These are phyloP conservation scores for Carex cristatella DNA, from an alignment of 176 grass and related monocot species.

Conservation along the genomic window DNA sequence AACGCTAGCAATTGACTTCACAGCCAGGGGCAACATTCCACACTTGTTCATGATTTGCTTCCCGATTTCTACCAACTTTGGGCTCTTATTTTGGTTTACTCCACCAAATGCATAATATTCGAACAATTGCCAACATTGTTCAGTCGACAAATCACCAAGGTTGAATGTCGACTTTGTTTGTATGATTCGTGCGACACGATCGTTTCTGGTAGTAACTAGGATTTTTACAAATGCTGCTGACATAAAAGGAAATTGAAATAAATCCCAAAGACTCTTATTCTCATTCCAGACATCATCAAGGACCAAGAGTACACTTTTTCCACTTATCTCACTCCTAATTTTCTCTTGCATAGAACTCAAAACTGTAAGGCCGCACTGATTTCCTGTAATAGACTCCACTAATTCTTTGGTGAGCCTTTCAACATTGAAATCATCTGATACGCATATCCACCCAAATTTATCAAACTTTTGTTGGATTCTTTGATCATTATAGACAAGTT, in stretches of 20 bases:
- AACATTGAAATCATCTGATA: slow-evolving; percentile 5
- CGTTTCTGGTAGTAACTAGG: slow-evolving; percentile 29
- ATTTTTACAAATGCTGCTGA: not conserved
- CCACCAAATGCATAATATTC: slow-evolving; percentile 20
- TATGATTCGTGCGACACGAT: slow-evolving; percentile 16
- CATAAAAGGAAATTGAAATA: slow-evolving; percentile 16
- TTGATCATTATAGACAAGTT: slow-evolving; percentile 30
- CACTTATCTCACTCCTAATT: not conserved
- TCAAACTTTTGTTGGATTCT: slow-evolving; percentile 19
- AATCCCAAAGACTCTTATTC: slow-evolving; percentile 9
- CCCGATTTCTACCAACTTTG: too few species aligned
- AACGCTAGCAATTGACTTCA: too few species aligned
- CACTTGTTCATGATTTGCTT: too few species aligned
- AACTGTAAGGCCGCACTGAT: not conserved
- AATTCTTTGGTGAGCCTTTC: not conserved
- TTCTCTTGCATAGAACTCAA: slow-evolving; percentile 29
- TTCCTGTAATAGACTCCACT: not conserved
- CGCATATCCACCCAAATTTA: not conserved
- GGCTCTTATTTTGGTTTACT: not conserved
- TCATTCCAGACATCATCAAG: slow-evolving; percentile 22
- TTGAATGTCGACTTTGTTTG: not conserved
- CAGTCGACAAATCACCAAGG: slow-evolving; percentile 24
- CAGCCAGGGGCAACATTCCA: too few species aligned
- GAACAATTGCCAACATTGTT: slow-evolving; percentile 29
- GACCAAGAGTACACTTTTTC: slow-evolving; percentile 11